Base-by-base conservation (phyloP, 2,329 filamentous ascomycete genomes). In the Proliferodiscus dingleyae region DNA sequence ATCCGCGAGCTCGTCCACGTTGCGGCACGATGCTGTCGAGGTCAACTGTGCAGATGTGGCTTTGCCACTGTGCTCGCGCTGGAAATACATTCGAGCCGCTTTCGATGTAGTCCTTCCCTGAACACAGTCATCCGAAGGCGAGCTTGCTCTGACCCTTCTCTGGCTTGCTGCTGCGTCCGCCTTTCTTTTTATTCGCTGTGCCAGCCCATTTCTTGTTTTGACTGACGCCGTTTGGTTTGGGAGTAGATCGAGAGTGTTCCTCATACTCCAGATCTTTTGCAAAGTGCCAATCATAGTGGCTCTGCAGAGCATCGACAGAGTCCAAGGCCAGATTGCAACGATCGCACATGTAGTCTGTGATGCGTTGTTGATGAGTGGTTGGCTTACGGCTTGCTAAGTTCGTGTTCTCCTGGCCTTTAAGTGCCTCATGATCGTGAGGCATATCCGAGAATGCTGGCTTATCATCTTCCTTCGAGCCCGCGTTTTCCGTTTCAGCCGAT, bases 221-320 rank as follows among this genome's bases (percentile, higher is more conserved):
- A 40, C 28, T 38, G 23, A 40, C 40, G 26, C 47, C 37, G 36
- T 49, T 32, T n/a, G 49, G 40, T 42, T 43, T 58, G 6, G 50
- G 26, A 41, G 41, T 34, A 21, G 33, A 21, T 32, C 13, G 65
- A 59, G 49, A 40, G 23, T 56, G 59, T 37, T 62, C 56, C 51
- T 62, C 52, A 46, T 81, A 76, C 53, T 90, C 83, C 23, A 98
- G 73, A 57, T 91, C 86, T 67, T 87, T 88, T 37, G 93, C 93
- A 67, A 95, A 85, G 68, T 98, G 93, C 84, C 90, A 97, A 65
- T 98, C 93, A 43, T 84, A 74, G 64, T 98, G 93, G 66, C 87
- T 90, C 54, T 82, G 77, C 37, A 81, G 62, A 56, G 77, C 75
- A 45, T 83, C 78, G 21, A 70, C 61, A 30, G 73, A 70, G 10